These are phyloP conservation scores for Tuber melanosporum DNA, from an alignment of 495 filamentous ascomycete species.

Conservation along the genomic window DNA sequence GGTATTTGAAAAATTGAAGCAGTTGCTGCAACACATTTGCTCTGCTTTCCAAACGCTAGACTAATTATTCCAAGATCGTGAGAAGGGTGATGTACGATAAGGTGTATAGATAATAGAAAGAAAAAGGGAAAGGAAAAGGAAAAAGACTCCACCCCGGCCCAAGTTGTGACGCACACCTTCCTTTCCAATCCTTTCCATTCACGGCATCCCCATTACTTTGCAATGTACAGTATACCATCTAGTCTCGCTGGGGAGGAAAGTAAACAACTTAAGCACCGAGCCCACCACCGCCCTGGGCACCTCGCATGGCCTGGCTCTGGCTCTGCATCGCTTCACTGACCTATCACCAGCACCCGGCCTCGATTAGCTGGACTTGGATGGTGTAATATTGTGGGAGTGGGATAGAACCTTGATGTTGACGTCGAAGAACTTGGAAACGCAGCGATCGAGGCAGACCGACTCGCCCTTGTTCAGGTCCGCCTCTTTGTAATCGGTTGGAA, in stretches of 20 bases:
- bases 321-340: slow-evolving; percentile 4
- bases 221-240: neutral
- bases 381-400: neutral
- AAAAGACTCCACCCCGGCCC: neutral
- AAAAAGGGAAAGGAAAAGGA: neutral
- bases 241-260: neutral
- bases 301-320: slow-evolving; percentile 1
- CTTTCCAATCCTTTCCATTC: slow-evolving; percentile 9
- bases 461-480: slow-evolving; percentile 96
- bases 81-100: neutral
- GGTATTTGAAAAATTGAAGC: neutral
- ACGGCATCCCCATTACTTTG: neutral
- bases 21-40: neutral
- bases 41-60: neutral
- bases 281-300: neutral
- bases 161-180: neutral
- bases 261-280: neutral
- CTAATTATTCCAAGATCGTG: neutral
- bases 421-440: slow-evolving; percentile 95
- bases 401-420: slow-evolving; percentile 77
- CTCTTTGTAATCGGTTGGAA: slow-evolving; percentile 86
- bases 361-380: slow-evolving; percentile 30
- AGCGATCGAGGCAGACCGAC: slow-evolving; percentile 93
- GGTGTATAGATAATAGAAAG: neutral
- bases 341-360: neutral